Evolutionary conservation across 768 basidiomycete species (phyloP), one percentile per base, ranked within the genome.

Genomic region (Hericium coralloides): DNA sequence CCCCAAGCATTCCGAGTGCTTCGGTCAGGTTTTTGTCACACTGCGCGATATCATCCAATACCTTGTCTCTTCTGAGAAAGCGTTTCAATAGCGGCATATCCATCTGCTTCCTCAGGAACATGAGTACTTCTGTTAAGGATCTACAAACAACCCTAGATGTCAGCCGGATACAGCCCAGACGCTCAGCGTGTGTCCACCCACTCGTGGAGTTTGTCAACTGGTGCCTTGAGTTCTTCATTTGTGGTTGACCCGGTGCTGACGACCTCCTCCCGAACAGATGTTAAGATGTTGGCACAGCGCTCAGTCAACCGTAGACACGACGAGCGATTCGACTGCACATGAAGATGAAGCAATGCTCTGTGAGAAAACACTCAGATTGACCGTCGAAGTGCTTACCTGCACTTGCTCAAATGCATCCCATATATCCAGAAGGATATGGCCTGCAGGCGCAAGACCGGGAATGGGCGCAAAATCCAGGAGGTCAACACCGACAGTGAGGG

Each of bases 1-100:
- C 79, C 36, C 78, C 73, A 64, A 87, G 85, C 65, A 83, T 74
- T 18, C 69, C 68, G 41, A 85, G 65, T 4, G 81, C 79, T 38
- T 85, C 79, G 25, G 72, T 72, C 18, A 90, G 71, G 2, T 73
- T 73, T 12, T 76, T 71, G 52, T 83, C 78, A 52, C 83, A 85
- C 2, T 65, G 69, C 0, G 67, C 63, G 38, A 90, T 79, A 31
- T 79, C 76, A 3, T 73, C 70, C 17, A 76, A 65, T 31, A 84
- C 84, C 60, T 91, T 87, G 41, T 87, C 84, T 41, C 87, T 79
- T 65, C 83, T 83, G 41, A 92, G 75, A 64, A 88, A 92, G 4
- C 88, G 77, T 68, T 89, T 88, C 60, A 92, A 69, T 71, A 90
- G 91, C 0, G 89, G 85, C 1, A 87, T 73, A 43, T 79, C 73